Evolutionary conservation across 73 alveolate genomes (phyloP).

Genomic region (Effrenium voratum): DNA sequence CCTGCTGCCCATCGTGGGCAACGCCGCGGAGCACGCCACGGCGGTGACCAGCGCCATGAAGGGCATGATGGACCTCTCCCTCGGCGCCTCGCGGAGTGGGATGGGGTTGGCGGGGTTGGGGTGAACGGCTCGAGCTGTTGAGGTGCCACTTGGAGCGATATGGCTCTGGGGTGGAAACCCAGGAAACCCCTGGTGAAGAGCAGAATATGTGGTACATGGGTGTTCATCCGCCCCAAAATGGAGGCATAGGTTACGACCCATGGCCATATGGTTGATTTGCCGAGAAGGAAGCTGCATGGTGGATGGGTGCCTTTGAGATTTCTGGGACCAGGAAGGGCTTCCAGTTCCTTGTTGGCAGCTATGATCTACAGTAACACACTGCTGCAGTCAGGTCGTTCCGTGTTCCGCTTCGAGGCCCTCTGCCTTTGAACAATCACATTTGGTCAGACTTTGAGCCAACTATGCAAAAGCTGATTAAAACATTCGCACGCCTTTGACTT

Average conservation of each 20-base stretch:
- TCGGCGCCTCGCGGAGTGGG: background rate
- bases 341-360: background rate
- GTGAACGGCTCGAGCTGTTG: background rate
- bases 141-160: background rate
- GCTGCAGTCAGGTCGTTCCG: no score
- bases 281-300: no score
- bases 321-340: background rate
- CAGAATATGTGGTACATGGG: background rate
- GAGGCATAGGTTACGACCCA: background rate
- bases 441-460: no score
- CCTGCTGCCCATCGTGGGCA: slow-evolving; percentile 92
- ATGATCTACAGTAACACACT: no score
- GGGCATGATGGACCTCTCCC: slow-evolving; percentile 66
- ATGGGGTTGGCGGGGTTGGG: background rate
- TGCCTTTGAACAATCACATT: no score
- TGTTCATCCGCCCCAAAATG: background rate
- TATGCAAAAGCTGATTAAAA: no score
- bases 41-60: slow-evolving; percentile 87
- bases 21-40: slow-evolving; percentile 87
- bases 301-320: no score
- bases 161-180: background rate
- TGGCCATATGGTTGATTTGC: no score
- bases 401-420: no score
- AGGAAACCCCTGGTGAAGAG: background rate
- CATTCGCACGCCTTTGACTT: no score